A percentile compares a stretch with the other conserved stretches of the same genome.
Conservation (phyloP, 1,284 basidiomycete genomes). For the Wolfiporia cocos region DNA sequence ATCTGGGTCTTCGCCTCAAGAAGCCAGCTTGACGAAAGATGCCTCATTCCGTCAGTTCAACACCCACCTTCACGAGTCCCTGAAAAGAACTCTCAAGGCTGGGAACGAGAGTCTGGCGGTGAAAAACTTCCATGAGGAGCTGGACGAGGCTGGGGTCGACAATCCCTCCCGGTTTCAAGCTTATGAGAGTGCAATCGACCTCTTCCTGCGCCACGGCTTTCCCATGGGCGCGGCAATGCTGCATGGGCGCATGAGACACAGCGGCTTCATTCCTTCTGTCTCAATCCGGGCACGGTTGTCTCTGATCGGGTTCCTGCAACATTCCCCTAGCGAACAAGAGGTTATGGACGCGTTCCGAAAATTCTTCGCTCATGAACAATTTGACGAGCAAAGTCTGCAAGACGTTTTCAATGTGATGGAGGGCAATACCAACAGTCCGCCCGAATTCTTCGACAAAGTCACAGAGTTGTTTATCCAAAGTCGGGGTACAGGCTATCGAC, state of each 20-base stretch:
- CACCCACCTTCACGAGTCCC: too few species aligned
- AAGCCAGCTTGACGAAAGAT: too few species aligned
- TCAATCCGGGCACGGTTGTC: conserved; percentile 36
- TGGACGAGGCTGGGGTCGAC: conserved; percentile 10
- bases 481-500: conserved; percentile 23
- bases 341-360: conserved; percentile 20
- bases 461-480: conserved; percentile 30
- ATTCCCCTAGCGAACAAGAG: conserved; percentile 12
- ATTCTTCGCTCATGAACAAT: conserved; percentile 27
- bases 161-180: conserved; percentile 16
- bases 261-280: conserved; percentile 31
- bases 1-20: too few species aligned
- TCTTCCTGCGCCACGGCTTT: conserved; percentile 29
- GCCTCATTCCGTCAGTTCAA: too few species aligned
- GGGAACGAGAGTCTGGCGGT: conserved; percentile 13
- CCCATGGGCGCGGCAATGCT: conserved; percentile 33
- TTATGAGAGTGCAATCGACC: conserved; percentile 28
- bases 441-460: conserved; percentile 28
- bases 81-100: too few species aligned
- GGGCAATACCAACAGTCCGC: conserved; percentile 22
- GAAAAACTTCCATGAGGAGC: conserved; percentile 9
- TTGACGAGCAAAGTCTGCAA: conserved; percentile 33
- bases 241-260: conserved; percentile 35
- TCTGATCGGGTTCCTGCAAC: conserved; percentile 23
- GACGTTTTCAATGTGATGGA: conserved; percentile 36